A percentile compares a stretch with the other conserved stretches of the same genome.
Evolutionary conservation across 2,329 filamentous ascomycete species (phyloP).

Genomic region (Myriosclerotinia duriaeana): DNA sequence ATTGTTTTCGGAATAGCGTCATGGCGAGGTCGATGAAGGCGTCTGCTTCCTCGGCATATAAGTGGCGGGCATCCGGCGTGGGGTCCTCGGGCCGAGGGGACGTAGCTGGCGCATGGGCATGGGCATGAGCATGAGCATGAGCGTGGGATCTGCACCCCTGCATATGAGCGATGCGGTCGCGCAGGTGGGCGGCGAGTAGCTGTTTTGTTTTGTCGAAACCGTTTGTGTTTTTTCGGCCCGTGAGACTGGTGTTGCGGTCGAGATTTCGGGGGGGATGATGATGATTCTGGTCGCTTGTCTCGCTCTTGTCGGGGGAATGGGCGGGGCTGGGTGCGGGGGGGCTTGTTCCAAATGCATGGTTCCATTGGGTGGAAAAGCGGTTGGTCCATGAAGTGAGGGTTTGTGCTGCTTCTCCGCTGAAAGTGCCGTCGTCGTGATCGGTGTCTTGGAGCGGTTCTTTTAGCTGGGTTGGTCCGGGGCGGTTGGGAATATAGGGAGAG

Average conservation of each 20-base stretch:
- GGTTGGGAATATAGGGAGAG: neutral
- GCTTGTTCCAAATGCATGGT: neutral
- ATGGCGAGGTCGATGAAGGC: neutral
- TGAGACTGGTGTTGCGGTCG: neutral
- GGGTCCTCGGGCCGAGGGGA: too few relatives aligned
- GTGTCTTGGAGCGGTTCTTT: neutral
- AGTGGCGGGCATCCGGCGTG: rapidly evolving
- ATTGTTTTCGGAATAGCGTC: neutral
- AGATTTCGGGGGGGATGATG: neutral
- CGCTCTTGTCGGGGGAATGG: neutral
- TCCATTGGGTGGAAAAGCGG: neutral
- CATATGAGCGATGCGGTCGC: neutral
- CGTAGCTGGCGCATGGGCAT: too few relatives aligned
- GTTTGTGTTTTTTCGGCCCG: neutral
- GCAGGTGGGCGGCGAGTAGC: neutral
- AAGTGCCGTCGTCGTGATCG: neutral
- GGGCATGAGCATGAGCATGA: too few relatives aligned
- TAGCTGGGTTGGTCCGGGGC: neutral
- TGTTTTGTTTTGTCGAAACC: neutral
- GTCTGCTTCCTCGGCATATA: neutral
- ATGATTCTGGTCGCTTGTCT: neutral
- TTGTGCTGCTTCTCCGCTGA: neutral
- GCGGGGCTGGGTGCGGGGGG: neutral
- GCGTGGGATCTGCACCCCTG: neutral
- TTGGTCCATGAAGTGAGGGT: neutral